Evolutionary conservation across 108 stramenopile genomes (phyloP).

Genomic region (Cylindrotheca closterium): DNA sequence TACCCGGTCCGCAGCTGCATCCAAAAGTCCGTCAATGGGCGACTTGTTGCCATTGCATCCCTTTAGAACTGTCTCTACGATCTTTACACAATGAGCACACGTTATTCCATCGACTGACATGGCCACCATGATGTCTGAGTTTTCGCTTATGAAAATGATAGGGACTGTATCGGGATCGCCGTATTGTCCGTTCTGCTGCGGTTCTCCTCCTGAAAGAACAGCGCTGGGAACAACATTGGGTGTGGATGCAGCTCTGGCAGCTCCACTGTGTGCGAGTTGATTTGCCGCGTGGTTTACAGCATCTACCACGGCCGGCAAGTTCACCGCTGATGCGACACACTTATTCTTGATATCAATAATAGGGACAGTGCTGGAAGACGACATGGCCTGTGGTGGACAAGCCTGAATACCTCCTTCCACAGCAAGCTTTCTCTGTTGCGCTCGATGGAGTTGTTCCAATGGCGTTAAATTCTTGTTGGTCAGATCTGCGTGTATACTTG

Average conservation of each 20-base stretch:
- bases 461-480: conserved; percentile 34
- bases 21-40: conserved; percentile 83
- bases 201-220: background rate
- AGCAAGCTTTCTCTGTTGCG: conserved; percentile 64
- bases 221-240: conserved; percentile 15
- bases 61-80: conserved; percentile 87
- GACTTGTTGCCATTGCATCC: conserved; percentile 83
- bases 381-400: background rate
- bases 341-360: conserved; percentile 66
- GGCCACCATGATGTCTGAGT: conserved; percentile 73
- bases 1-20: conserved; percentile 78
- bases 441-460: conserved; percentile 69
- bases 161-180: conserved; percentile 79
- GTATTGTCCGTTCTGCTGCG: conserved; percentile 31
- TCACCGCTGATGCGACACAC: conserved; percentile 69
- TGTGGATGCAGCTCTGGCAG: background rate
- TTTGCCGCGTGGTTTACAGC: conserved; percentile 63
- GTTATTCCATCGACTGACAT: conserved; percentile 86
- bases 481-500: conserved; percentile 24
- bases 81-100: conserved; percentile 88
- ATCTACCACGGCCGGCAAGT: conserved; percentile 69
- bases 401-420: conserved; percentile 51
- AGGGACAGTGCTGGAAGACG: conserved; percentile 22
- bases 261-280: conserved; percentile 81
- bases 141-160: conserved; percentile 59